Evolutionary conservation across 139 green algal genomes (phyloP), one percentile per base, ranked within the genome.

Genomic region (Closterium sp.): DNA sequence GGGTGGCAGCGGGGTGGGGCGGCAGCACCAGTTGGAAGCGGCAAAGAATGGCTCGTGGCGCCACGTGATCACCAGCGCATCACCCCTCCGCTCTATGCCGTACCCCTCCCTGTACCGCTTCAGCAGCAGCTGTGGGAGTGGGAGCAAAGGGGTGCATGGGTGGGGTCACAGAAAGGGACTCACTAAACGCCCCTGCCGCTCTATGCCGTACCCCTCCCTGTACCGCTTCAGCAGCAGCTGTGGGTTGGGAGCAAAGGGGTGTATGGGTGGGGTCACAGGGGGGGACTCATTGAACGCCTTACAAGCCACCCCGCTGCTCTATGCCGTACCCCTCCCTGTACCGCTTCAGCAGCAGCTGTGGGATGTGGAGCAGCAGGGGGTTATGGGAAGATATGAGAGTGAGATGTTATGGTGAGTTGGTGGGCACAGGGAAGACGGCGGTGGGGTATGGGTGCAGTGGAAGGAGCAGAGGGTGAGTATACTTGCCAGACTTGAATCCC

Each of bases 181-280:
- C n/a, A n/a, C n/a, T n/a, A n/a, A n/a, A n/a, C n/a, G n/a, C n/a
- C n/a, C n/a, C n/a, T n/a, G n/a, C 24, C 85, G 21, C 31, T 89
- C 70, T 19, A 92, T 34, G 24, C 31, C 84, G 31, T 92, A 92
- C 17, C 89, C 70, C 31, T 92, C 89, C 11, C 70, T 17, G 85
- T 90, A 92, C 27, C 89, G 42, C 31, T 91, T 91, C n/a, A 92
- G 85, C 84, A 92, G 45, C 84, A 42, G 85, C 70, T 92, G 89
- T 45, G 29, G 28, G 22, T 5, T 22, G n/a, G n/a, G n/a, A 88
- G 85, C n/a, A n/a, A 32, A 88, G 30, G 85, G 30, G n/a, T n/a
- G n/a, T n/a, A n/a, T n/a, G n/a, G n/a, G n/a, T n/a, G n/a, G n/a
- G n/a, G n/a, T n/a, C n/a, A n/a, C n/a, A n/a, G n/a, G n/a, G n/a